These are phyloP conservation scores for Celoporthe dispersa DNA, from an alignment of 2,329 filamentous ascomycete species.

Conservation along the genomic window DNA sequence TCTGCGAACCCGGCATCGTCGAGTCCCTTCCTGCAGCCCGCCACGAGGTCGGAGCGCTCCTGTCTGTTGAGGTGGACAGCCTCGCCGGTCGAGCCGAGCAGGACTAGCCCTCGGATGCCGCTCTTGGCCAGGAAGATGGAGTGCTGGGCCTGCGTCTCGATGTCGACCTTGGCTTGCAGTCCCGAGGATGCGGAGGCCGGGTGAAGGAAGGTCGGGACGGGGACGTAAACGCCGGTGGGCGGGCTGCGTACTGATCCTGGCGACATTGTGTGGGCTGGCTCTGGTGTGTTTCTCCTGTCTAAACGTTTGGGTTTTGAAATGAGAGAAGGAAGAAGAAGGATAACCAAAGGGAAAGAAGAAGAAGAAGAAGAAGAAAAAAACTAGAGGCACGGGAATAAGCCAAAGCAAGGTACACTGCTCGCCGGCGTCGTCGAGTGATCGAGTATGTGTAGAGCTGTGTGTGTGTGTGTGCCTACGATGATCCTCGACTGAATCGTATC, in stretches of 20 bases:
- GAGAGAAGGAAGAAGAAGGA: too few relatives aligned
- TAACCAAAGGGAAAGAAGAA: background rate
- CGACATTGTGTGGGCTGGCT: constrained; percentile 3
- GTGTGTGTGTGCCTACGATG: too few relatives aligned
- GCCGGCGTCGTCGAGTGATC: background rate
- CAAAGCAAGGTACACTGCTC: background rate
- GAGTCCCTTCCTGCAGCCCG: constrained; percentile 59
- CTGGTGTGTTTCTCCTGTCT: background rate
- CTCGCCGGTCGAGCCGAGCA: constrained; percentile 68
- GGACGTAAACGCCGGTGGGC: constrained; percentile 62
- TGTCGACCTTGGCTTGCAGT: constrained; percentile 57
- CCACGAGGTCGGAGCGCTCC: constrained; percentile 61
- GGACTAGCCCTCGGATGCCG: constrained; percentile 64
- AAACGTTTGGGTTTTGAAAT: too few relatives aligned
- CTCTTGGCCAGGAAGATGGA: constrained; percentile 62
- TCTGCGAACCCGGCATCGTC: constrained; percentile 58
- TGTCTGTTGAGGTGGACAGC: constrained; percentile 62
- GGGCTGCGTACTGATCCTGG: constrained; percentile 37
- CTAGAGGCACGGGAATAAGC: background rate
- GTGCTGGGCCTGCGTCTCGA: constrained; percentile 62
- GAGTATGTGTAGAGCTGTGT: background rate
- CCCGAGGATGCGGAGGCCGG: constrained; percentile 47
- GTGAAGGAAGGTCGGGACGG: constrained; percentile 68
- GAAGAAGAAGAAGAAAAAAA: background rate
- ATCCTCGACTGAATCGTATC: background rate